Evolutionary conservation across 495 filamentous ascomycete genomes (phyloP).

Genomic region (Chaetomium tenue): DNA sequence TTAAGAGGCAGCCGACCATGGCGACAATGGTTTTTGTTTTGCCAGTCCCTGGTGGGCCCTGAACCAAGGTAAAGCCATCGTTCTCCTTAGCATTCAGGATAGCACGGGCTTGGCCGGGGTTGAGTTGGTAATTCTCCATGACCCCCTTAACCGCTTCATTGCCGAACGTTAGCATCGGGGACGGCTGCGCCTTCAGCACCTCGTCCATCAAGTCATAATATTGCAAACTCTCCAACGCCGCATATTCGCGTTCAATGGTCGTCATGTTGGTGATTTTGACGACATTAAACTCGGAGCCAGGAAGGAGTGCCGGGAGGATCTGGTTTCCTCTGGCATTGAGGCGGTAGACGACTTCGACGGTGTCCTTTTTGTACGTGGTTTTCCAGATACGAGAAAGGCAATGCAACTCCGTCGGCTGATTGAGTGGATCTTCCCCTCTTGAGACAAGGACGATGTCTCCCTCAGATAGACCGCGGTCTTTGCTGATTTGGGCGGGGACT

Average conservation of each 20-base stretch:
- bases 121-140: slow-evolving; percentile 75
- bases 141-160: slow-evolving; percentile 65
- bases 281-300: slow-evolving; percentile 65
- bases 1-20: slow-evolving; percentile 86
- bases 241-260: slow-evolving; percentile 92
- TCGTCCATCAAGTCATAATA: slow-evolving; percentile 96
- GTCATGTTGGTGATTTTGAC: slow-evolving; percentile 83
- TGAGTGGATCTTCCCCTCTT: slow-evolving; percentile 62
- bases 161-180: slow-evolving; percentile 75
- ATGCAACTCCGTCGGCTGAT: slow-evolving; percentile 62
- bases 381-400: slow-evolving; percentile 81
- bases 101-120: slow-evolving; percentile 87
- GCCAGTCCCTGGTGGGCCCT: slow-evolving; percentile 93
- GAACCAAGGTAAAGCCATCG: slow-evolving; percentile 92
- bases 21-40: slow-evolving; percentile 98
- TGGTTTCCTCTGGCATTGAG: slow-evolving; percentile 60
- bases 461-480: slow-evolving; percentile 71
- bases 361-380: slow-evolving; percentile 73
- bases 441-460: slow-evolving; percentile 88
- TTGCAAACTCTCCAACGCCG: slow-evolving; percentile 80
- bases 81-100: slow-evolving; percentile 89
- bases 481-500: slow-evolving; percentile 65
- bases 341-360: slow-evolving; percentile 78
- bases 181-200: slow-evolving; percentile 82
- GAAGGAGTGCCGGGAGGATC: slow-evolving; percentile 48